Base-by-base conservation (phyloP, 352 stramenopile species). In the Phytophthora sp. region DNA sequence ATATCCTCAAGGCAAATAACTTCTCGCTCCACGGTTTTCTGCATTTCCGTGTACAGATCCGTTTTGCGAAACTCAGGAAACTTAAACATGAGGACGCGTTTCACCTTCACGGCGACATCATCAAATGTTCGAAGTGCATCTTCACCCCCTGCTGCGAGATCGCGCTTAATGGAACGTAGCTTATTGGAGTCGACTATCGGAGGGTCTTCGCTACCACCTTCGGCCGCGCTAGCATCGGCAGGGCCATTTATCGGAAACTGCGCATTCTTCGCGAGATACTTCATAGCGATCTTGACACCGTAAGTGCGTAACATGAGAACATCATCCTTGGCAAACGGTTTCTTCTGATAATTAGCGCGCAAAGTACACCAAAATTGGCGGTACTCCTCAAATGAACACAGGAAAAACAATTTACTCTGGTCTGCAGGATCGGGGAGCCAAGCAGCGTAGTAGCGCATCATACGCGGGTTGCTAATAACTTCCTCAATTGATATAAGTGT, bases 221-320 rank as follows among this genome's bases (percentile, higher is more conserved):
- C 83, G 11, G 6, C 45, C 12, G 32, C 37, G 3, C 35, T 44
- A n/a, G 41, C 44, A 50, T 65, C 56, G 13, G 30, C 7, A 7
- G 21, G 30, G 11, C 69, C 69, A 39, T 74, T 77, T n/a, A 95
- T 93, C 42, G 88, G 86, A 48, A 95, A 95, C 38, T 90, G 85
- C 24, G 87, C 84, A 2, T 77, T 81, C 27, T 89, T 87, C 8
- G 84, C 74, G 7, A 95, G 52, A 43, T 95, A 95, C 55, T 95
- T 95, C 62, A 88, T 89, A 4, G 84, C 81, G 46, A 95, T 94
- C 68, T 95, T 95, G 12, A 93, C 84, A 31, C 87, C 87, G 43
- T 94, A 95, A 2, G 85, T 94, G 32, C 84, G 82, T 38, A 95
- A 49, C 74, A 94, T 87, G 51, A 91, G 73, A 44, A 90, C 83